Evolutionary conservation across 208 protist genomes (phyloP), one percentile per base, ranked within the genome.

Genomic region (Leptomonas seymouri): DNA sequence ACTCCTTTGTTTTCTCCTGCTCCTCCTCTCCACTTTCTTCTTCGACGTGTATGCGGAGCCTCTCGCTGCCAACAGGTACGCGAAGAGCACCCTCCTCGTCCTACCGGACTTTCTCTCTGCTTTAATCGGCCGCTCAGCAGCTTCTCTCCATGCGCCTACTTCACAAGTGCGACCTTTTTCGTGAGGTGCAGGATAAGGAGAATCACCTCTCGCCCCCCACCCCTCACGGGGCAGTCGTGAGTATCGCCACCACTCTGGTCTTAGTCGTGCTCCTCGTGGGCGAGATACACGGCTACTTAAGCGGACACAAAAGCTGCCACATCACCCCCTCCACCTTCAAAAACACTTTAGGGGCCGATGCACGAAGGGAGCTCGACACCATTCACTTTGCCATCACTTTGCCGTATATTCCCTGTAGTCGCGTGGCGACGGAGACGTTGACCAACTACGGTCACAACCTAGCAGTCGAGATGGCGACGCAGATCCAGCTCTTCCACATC

Each of bases 181-280:
- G 79, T 23, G 70, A 75, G 16, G 65, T 84, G 34, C 79, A 80
- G 70, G 79, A 84, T 49, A 70, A 41, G 20, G 78, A 83, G 49
- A 78, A 66, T 27, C 74, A 78, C 42, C 70, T 84, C 23, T 71
- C 69, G 1, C 69, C 74, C 1, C 58, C 74, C 46, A 84, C 68
- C 8, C 21, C 55, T 15, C 53, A 75, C 34, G 78, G 78, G 9
- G 71, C 64, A 20, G 66, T 48, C 7, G 54, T 69, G 18, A 80
- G 62, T 28, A 56, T 76, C 2, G 49, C 55, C 36, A 82, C 72
- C 3, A 41, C 67, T 9, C 39, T 50, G 9, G 14, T 78, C 23
- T 42, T 82, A 11, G 56, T 68, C 23, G 0, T 78, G 6, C 71
- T 82, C 12, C 49, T 82, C 31, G 16, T 70, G 0, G 46, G 66